A percentile compares a stretch with the other conserved stretches of the same genome.
phyloP scores from a whole-genome alignment of 2,329 filamentous ascomycete genomes.

The Monilinia vaccinii-corymbosi region DNA sequence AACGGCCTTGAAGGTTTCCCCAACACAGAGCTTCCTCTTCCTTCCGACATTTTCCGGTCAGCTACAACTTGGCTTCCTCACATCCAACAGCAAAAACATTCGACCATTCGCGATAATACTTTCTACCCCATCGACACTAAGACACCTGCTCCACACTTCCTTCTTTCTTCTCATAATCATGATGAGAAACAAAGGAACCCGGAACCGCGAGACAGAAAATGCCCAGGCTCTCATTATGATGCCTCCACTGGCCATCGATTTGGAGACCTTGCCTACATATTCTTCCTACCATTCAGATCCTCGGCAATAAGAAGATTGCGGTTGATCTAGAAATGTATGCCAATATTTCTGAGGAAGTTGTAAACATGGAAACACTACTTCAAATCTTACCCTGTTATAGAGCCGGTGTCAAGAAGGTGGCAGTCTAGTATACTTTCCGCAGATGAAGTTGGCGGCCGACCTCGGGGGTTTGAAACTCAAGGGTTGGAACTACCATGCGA shows the following conservation, averaged over 20 bases:
- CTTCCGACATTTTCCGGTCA: neutral
- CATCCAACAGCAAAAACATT: neutral
- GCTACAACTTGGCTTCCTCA: neutral
- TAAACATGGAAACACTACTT: neutral
- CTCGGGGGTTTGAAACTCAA: no score
- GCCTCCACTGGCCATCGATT: neutral
- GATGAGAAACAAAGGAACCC: neutral
- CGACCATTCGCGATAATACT: neutral
- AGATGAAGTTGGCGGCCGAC: no score
- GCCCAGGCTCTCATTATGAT: neutral
- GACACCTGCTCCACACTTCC: no score
- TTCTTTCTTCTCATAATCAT: neutral
- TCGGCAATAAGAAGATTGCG: neutral
- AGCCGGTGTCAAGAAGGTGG: neutral
- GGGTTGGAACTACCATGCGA: no score
- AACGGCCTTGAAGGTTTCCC: neutral
- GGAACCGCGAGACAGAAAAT: neutral
- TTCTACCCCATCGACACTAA: no score
- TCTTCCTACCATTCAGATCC: neutral
- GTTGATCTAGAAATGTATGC: neutral
- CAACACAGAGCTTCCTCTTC: neutral
- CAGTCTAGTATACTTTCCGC: no score
- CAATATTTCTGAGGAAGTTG: no score
- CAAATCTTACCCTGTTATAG: neutral
- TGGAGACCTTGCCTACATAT: neutral